Base-by-base conservation (phyloP, 1,139 yeast species). In the Sugiyamaella pinicola region DNA sequence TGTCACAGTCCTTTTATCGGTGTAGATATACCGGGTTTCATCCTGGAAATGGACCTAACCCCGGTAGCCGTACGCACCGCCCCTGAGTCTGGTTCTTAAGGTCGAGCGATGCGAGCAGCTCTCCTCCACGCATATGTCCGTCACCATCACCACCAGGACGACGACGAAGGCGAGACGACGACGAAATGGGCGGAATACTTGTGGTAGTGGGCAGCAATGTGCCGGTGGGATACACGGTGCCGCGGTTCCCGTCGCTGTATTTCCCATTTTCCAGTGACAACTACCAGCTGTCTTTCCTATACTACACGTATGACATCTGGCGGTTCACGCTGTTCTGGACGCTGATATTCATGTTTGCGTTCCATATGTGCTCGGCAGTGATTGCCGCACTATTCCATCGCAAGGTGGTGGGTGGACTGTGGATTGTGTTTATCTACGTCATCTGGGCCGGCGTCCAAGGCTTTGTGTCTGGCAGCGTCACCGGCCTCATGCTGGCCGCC, bases 211-310 rank as follows among this genome's bases (percentile, higher is more conserved):
- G 63, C 15, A 60, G 57, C 49, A 59, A 59, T 58, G 76, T 83
- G 0, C 96, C 97, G 1, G 81, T 89, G 4, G 96, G 96, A 26
- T 93, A 93, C 70, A 71, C 74, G 4, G 76, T 84, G 0, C 99
- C 99, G 0, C 55, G 65, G 19, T 93, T 91, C 65, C 99, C 98
- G 2, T 82, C 95, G 3, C 70, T 93, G 26, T 79, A 76, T 64
- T 85, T 93, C 86, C 96, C 96, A 0, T 64, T 78, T 5, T 69
- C 75, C 7, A 67, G 60, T 24, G 52, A 58, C 68, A 60, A 59
- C 37, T 85, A 77, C 69, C 70, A 77, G 28, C 67, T 76, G 21
- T 77, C 90, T 45, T 82, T 77, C 58, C 77, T 93, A 10, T 91
- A 88, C 70, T 80, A 82, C 62, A 73, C 84, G 1, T 60, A 67